phyloP scores from a whole-genome alignment of 805 yeast genomes.

The Wickerhamiella dianesei region DNA sequence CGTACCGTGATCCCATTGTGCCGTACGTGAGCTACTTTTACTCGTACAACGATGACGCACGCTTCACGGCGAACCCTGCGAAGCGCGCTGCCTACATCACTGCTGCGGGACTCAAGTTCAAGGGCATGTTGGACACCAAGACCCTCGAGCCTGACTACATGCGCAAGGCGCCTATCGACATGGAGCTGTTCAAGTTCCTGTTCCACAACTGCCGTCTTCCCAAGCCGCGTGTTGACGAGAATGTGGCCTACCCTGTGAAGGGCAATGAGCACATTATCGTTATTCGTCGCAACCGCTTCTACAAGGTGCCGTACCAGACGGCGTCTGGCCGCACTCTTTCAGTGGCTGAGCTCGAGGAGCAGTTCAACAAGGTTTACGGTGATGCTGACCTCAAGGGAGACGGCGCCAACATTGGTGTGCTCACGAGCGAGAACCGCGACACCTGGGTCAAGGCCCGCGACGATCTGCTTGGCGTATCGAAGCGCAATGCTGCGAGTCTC shows the following conservation, averaged over 20 bases:
- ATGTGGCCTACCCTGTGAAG: constrained; percentile 33
- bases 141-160: constrained; percentile 66
- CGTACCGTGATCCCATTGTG: constrained; percentile 85
- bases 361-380: constrained; percentile 42
- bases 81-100: constrained; percentile 64
- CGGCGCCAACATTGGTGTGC: constrained; percentile 54
- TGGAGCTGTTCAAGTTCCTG: constrained; percentile 86
- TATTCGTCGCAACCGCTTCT: constrained; percentile 63
- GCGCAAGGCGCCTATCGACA: constrained; percentile 75
- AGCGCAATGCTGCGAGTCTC: constrained; percentile 47
- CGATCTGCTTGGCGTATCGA: constrained; percentile 40
- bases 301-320: constrained; percentile 40
- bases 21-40: constrained; percentile 89
- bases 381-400: constrained; percentile 29
- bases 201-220: constrained; percentile 83
- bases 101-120: constrained; percentile 53
- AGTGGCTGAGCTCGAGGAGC: constrained; percentile 33
- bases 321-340: constrained; percentile 27
- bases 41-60: constrained; percentile 54
- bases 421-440: constrained; percentile 79
- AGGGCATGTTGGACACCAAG: constrained; percentile 52
- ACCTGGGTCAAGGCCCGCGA: constrained; percentile 53
- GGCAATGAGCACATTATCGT: constrained; percentile 59
- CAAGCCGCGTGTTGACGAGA: constrained; percentile 38
- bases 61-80: constrained; percentile 24